Percentiles rank a stretch among this genome's conserved stretches.
phyloP scores from a whole-genome alignment of 139 green algal species.

The Trebouxia sp. region DNA sequence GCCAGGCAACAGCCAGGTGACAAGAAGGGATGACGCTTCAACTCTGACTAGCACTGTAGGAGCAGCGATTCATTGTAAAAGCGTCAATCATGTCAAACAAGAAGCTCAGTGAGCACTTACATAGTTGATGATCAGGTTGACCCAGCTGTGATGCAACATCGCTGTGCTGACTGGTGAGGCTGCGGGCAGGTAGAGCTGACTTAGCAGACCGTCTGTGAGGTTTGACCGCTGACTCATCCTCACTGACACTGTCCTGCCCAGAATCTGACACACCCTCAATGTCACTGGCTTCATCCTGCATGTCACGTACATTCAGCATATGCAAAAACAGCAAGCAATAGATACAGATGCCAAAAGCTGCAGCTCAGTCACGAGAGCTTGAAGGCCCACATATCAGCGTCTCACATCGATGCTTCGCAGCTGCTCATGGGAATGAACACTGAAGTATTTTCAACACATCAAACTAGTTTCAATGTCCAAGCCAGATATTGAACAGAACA shows the following conservation, averaged over 20 bases:
- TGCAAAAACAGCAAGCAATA: not conserved
- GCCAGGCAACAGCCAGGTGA: no score
- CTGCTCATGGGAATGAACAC: no score
- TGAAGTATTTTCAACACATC: no score
- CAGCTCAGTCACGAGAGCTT: no score
- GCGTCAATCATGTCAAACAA: not conserved
- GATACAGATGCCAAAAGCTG: no score
- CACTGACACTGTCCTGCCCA: constrained; percentile 9
- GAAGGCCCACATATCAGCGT: no score
- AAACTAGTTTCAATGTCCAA: not conserved
- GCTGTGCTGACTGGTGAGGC: not conserved
- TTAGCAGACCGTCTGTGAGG: not conserved
- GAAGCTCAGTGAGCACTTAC: not conserved
- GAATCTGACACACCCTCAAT: not conserved
- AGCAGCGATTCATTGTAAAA: no score
- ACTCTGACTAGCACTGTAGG: no score
- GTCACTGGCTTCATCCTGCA: not conserved
- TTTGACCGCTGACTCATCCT: constrained; percentile 3
- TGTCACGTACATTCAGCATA: not conserved
- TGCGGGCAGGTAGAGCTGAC: not conserved
- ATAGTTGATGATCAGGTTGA: not conserved
- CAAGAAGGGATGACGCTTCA: no score
- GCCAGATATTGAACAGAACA: not conserved
- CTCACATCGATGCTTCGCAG: no score
- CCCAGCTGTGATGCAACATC: constrained; percentile 13